Evolutionary conservation across 2,329 filamentous ascomycete species (phyloP), one percentile per base, ranked within the genome.

Genomic region (Neoascochyta sp.): DNA sequence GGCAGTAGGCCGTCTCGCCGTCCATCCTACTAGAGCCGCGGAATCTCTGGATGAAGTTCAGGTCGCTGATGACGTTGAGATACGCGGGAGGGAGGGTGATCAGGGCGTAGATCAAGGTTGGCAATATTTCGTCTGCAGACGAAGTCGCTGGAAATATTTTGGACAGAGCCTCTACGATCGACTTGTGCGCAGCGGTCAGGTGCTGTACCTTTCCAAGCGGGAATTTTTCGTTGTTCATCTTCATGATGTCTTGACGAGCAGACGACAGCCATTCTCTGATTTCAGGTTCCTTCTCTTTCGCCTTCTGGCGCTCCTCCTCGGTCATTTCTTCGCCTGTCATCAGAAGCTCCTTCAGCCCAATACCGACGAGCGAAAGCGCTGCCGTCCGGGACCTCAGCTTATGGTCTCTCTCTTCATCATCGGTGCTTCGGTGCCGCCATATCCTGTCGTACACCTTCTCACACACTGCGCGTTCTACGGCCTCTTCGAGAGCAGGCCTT

Each of bases 81-180:
- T 81, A 78, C 61, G 92, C 85, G 0, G 89, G 84, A 0, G 87
- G 83, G 24, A 89, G 82, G 3, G 88, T 95, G 57, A 98, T 93
- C 38, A 98, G 75, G 0, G 88, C 86, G 66, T 94, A 98, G 40
- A 98, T 98, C 41, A 98, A 74, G 62, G 94, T 95, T 1, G 92
- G 92, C 60, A 98, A 80, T 32, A 98, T 93, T 64, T 96, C 92
- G 57, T 98, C 92, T 3, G 92, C 92, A 1, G 92, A 96, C 1
- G 92, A 95, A 1, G 77, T 76, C 1, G 89, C 76, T 7, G 78
- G 76, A 32, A 81, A 74, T 12, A 81, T 65, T 31, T 76, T 73
- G 10, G 77, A 80, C 11, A 83, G 60, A 4, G 88, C 89, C 60
- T 96, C 90, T 27, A 98, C 92, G 42, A 98, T 96, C 43, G 81